phyloP scores from a whole-genome alignment of 2,329 filamentous ascomycete genomes.

The Aulographum hederae region DNA sequence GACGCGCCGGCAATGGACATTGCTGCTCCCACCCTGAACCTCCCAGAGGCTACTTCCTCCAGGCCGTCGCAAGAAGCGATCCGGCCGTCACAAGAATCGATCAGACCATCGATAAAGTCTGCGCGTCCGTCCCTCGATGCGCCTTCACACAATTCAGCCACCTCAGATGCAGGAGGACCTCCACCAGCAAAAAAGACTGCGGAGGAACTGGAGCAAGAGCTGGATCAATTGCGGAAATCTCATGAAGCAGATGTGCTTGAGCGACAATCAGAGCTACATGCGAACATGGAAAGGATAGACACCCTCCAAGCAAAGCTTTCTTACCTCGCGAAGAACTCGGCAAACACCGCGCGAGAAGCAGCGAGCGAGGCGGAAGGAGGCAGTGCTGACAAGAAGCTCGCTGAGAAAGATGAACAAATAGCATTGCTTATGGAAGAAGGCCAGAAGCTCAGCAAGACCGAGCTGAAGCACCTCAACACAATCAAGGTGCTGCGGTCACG shows the following conservation, averaged over 20 bases:
- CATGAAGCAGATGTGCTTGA: conserved; percentile 34
- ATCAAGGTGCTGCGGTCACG: conserved; percentile 60
- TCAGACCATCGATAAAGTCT: too few relatives aligned
- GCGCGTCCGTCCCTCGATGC: not conserved
- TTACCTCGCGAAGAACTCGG: conserved; percentile 66
- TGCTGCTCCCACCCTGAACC: conserved; percentile 16
- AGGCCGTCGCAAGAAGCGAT: not conserved
- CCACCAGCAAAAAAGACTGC: conserved; percentile 2
- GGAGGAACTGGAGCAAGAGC: conserved; percentile 21
- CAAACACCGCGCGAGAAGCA: conserved; percentile 54
- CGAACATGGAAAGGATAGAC: conserved; percentile 78
- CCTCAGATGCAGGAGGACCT: not conserved
- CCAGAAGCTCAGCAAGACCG: conserved; percentile 66
- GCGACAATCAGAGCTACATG: conserved; percentile 66
- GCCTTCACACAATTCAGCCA: not conserved
- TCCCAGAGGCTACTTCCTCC: not conserved
- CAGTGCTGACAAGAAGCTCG: conserved; percentile 57
- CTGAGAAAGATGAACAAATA: conserved; percentile 82
- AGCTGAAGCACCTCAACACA: conserved; percentile 65
- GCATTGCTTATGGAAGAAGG: conserved; percentile 84
- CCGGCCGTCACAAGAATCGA: too few relatives aligned
- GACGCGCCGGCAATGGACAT: conserved; percentile 7
- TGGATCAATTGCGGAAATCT: conserved; percentile 30
- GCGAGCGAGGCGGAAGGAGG: conserved; percentile 43
- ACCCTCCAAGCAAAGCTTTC: conserved; percentile 79